Conservation (phyloP, 805 yeast species). For the Yamadazyma philogaea region DNA sequence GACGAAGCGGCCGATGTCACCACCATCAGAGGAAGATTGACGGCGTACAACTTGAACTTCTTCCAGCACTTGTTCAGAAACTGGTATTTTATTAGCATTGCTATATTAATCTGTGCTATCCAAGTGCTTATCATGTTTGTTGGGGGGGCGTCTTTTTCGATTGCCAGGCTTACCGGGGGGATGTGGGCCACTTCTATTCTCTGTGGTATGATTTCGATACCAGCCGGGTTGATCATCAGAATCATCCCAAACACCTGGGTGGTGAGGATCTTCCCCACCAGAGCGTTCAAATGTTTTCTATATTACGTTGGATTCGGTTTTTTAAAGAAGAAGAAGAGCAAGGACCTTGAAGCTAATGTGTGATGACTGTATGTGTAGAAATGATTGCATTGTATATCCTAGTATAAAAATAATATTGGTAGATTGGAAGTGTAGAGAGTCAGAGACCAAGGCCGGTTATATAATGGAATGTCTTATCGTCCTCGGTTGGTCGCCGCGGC, state of each 20-base stretch:
- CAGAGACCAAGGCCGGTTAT: too few relatives aligned
- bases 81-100: slow-evolving; percentile 74
- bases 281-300: slow-evolving; percentile 39
- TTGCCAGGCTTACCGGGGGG: slow-evolving; percentile 72
- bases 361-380: slow-evolving; percentile 3
- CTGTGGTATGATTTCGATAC: slow-evolving; percentile 78
- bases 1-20: slow-evolving; percentile 79
- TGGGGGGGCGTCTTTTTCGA: slow-evolving; percentile 94
- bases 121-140: slow-evolving; percentile 92
- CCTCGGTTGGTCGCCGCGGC: too few relatives aligned
- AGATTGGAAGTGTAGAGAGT: background rate
- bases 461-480: too few relatives aligned
- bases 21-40: slow-evolving; percentile 55
- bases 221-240: slow-evolving; percentile 74
- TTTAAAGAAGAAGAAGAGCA: slow-evolving; percentile 25
- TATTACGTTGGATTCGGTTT: slow-evolving; percentile 38
- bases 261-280: slow-evolving; percentile 60
- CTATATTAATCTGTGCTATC: slow-evolving; percentile 70
- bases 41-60: slow-evolving; percentile 69
- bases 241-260: slow-evolving; percentile 81
- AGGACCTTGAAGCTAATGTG: slow-evolving; percentile 9
- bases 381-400: slow-evolving; percentile 1
- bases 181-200: slow-evolving; percentile 89
- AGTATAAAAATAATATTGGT: background rate
- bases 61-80: slow-evolving; percentile 79